Evolutionary conservation across 2,329 filamentous ascomycete genomes (phyloP).

Genomic region (Hypoxylon sp.): DNA sequence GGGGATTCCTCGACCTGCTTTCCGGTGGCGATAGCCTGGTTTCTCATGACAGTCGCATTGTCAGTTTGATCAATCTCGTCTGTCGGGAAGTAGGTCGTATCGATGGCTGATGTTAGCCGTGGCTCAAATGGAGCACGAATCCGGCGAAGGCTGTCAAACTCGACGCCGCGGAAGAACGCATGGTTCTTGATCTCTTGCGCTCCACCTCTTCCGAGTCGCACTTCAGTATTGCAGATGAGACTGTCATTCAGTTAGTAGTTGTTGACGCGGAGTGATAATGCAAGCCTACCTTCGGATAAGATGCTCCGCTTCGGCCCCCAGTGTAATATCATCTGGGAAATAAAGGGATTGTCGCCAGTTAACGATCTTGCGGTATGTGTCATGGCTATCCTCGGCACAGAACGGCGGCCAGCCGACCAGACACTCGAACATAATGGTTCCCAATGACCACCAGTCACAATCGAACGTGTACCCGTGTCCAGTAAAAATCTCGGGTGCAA

Average conservation of each 20-base stretch:
- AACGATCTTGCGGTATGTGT: constrained; percentile 99
- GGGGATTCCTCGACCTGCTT: constrained; percentile 81
- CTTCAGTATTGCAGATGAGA: constrained; percentile 93
- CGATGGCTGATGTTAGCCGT: constrained; percentile 90
- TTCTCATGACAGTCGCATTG: constrained; percentile 87
- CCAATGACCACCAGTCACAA: constrained; percentile 99
- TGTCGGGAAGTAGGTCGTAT: constrained; percentile 98
- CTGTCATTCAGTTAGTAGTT: constrained; percentile 61
- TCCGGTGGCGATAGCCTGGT: constrained; percentile 81
- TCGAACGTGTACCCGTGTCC: constrained; percentile 96
- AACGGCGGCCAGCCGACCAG: constrained; percentile 99
- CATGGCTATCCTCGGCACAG: constrained; percentile 96
- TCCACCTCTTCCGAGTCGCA: constrained; percentile 88
- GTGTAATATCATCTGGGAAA: constrained; percentile 94
- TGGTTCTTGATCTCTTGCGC: constrained; percentile 94
- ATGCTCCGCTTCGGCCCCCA: constrained; percentile 90
- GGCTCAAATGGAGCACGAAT: constrained; percentile 98
- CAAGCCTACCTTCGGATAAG: constrained; percentile 85
- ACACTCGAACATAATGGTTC: constrained; percentile 99
- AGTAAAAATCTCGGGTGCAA: constrained; percentile 97
- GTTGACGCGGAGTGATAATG: neutral
- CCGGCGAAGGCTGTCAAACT: constrained; percentile 91
- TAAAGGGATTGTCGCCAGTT: constrained; percentile 97
- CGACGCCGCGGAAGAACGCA: constrained; percentile 95
- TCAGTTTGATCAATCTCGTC: constrained; percentile 99